A percentile compares a stretch with the other conserved stretches of the same genome.
Evolutionary conservation across 1,139 yeast species (phyloP).

Genomic region (Blastobotrys arbuscula): DNA sequence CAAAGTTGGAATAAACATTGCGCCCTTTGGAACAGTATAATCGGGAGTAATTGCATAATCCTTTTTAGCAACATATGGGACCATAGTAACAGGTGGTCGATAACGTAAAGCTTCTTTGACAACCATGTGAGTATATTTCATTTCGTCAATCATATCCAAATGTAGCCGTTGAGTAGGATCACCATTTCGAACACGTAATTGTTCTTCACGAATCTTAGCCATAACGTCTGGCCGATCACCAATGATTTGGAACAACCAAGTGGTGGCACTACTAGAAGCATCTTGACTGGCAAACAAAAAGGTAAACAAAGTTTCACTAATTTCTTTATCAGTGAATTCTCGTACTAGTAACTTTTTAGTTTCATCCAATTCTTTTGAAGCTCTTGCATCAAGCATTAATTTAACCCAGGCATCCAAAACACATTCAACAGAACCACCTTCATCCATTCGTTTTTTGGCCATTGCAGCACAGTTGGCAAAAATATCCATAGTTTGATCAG

Average conservation of each 20-base stretch:
- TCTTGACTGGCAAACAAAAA: conserved; percentile 97
- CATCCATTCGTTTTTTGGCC: conserved; percentile 73
- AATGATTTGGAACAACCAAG: conserved; percentile 95
- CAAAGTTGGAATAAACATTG: conserved; percentile 92
- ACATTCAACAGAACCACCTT: conserved; percentile 77
- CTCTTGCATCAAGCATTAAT: conserved; percentile 73
- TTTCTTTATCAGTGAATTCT: conserved; percentile 83
- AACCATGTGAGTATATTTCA: conserved; percentile 84
- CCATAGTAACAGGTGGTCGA: conserved; percentile 98
- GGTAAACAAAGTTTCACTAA: conserved; percentile 93
- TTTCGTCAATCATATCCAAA: conserved; percentile 70
- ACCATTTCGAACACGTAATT: conserved; percentile 71
- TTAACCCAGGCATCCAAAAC: conserved; percentile 94
- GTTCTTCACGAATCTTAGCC: conserved; percentile 84
- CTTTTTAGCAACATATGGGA: conserved; percentile 88
- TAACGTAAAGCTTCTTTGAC: conserved; percentile 88
- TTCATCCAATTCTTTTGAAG: conserved; percentile 36
- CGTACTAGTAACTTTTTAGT: conserved; percentile 59
- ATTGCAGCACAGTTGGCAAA: conserved; percentile 81
- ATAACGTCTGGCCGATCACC: conserved; percentile 93
- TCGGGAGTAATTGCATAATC: conserved; percentile 73
- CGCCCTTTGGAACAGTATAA: conserved; percentile 92
- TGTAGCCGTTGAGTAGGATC: conserved; percentile 59
- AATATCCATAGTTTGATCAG: conserved; percentile 89
- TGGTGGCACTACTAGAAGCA: conserved; percentile 95